Conservation (phyloP, 2,329 filamentous ascomycete species). For the Arthroderma sp. region DNA sequence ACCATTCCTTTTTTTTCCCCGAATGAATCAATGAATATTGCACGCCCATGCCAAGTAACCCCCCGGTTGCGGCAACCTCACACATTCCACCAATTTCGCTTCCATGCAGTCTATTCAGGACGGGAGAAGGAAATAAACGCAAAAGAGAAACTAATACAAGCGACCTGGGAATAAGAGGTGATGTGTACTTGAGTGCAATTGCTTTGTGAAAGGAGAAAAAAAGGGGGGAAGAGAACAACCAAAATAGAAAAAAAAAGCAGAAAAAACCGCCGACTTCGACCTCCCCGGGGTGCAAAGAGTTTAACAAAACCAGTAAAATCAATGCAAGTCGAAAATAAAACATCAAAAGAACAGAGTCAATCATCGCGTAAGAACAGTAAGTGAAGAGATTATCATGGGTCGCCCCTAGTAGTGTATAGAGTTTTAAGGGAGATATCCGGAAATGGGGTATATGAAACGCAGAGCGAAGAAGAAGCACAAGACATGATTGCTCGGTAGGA, state of each 20-base stretch:
- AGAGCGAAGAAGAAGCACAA: neutral
- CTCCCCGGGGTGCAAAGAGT: too few species aligned
- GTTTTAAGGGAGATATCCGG: conserved; percentile 2
- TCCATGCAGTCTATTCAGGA: conserved; percentile 7
- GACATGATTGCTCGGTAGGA: neutral
- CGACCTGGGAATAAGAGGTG: neutral
- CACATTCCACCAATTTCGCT: conserved; percentile 5
- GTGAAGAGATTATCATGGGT: conserved; percentile 20
- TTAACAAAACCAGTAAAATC: conserved; percentile 6
- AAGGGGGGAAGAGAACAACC: conserved; percentile 1
- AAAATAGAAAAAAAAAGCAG: conserved; percentile 1
- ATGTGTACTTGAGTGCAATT: neutral
- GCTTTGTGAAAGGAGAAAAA: neutral
- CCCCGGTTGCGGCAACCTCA: neutral
- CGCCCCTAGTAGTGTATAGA: conserved; percentile 22
- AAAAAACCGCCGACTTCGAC: neutral
- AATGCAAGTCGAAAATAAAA: conserved; percentile 7
- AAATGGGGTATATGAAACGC: conserved; percentile 3
- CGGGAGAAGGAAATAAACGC: neutral
- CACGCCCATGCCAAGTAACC: conserved; percentile 3
- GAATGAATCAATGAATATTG: conserved; percentile 5
- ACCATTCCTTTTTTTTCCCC: conserved; percentile 6
- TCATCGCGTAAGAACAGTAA: conserved; percentile 3
- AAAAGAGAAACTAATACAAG: neutral
- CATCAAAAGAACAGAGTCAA: conserved; percentile 3